A percentile compares a stretch with the other conserved stretches of the same genome.
phyloP scores from a whole-genome alignment of 441 rosid genomes.

The Arabidopsis hybrid region DNA sequence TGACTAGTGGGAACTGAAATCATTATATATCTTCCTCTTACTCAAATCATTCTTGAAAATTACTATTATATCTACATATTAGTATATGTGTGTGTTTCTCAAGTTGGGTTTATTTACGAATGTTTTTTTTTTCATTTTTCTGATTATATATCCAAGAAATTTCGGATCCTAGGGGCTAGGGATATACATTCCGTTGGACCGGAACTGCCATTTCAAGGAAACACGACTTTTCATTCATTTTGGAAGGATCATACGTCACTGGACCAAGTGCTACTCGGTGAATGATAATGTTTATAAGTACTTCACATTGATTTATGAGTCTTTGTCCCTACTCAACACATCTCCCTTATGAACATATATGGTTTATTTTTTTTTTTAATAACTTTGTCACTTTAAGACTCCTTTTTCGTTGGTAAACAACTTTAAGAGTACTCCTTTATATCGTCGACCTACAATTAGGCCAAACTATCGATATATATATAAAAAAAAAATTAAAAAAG shows the following conservation, averaged over 20 bases:
- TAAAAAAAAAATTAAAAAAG: too few relatives aligned
- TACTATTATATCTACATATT: neutral
- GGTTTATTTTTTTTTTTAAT: neutral
- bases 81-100: neutral
- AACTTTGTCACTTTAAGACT: neutral
- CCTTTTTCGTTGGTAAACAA: neutral
- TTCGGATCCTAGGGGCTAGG: neutral
- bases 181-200: neutral
- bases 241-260: neutral
- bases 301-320: neutral
- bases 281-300: neutral
- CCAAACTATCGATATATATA: neutral
- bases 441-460: neutral
- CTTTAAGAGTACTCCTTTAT: neutral
- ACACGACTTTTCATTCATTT: neutral
- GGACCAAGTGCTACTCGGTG: neutral
- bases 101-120: neutral
- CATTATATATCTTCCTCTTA: slow-evolving; percentile 31
- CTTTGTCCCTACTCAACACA: neutral
- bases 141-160: neutral
- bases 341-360: neutral
- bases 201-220: neutral
- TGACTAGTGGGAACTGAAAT: slow-evolving; percentile 61
- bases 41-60: slow-evolving; percentile 10
- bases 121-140: neutral